Evolutionary conservation across 768 basidiomycete genomes (phyloP).

Genomic region (Tephrocybe sp.): DNA sequence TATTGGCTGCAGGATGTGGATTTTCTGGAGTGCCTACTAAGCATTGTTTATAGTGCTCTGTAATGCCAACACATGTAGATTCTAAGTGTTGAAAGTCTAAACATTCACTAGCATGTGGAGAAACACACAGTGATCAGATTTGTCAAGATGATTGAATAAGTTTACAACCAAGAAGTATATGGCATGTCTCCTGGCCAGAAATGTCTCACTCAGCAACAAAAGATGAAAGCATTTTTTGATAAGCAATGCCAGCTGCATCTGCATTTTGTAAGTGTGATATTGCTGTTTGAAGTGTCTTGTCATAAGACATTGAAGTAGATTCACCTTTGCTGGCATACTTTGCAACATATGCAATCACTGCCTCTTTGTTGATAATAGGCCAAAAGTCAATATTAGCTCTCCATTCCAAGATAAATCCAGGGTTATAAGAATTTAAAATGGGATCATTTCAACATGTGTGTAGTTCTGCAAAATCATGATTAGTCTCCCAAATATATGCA

Average conservation of each 20-base stretch:
- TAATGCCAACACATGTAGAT: not conserved
- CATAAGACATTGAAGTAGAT: constrained; percentile 3
- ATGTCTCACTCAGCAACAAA: constrained; percentile 11
- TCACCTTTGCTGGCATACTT: constrained; percentile 12
- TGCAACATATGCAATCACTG: constrained; percentile 13
- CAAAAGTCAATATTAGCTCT: constrained; percentile 23
- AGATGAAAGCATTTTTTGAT: constrained; percentile 12
- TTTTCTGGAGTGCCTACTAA: too few species aligned
- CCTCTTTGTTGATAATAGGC: constrained; percentile 7
- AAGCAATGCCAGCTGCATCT: constrained; percentile 9
- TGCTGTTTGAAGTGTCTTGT: constrained; percentile 6
- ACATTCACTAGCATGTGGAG: constrained; percentile 7
- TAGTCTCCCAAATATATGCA: constrained; percentile 1
- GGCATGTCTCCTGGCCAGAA: constrained; percentile 9
- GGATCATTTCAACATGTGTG: constrained; percentile 19
- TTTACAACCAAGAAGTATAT: constrained; percentile 10
- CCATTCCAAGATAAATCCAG: constrained; percentile 20
- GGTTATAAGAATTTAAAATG: constrained; percentile 20
- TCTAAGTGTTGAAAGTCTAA: not conserved
- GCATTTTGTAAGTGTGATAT: constrained; percentile 4
- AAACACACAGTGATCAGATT: constrained; percentile 2
- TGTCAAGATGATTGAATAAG: constrained; percentile 1
- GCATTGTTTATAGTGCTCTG: not conserved
- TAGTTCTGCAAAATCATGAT: constrained; percentile 11
- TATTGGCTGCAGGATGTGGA: not conserved